A percentile compares a stretch with the other conserved stretches of the same genome.
These are phyloP conservation scores for Uronychia binucleata DNA, from an alignment of 73 alveolate genomes.

Conservation along the genomic window DNA sequence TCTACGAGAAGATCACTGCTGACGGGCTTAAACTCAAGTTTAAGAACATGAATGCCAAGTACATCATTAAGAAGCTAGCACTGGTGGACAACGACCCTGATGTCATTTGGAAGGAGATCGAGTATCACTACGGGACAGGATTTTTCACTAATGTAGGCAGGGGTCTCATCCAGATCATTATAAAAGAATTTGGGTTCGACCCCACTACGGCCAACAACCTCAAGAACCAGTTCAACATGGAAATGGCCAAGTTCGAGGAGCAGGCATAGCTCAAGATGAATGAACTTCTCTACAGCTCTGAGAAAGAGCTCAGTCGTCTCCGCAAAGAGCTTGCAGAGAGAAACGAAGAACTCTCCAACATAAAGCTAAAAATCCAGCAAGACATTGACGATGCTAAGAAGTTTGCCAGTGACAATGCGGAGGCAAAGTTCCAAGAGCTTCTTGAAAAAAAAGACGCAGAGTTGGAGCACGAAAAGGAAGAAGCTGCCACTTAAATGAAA, in stretches of 20 bases:
- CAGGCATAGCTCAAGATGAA: background rate
- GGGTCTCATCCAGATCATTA: background rate
- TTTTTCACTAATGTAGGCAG: background rate
- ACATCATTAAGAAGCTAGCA: background rate
- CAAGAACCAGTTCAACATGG: background rate
- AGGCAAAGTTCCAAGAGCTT: background rate
- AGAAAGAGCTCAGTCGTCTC: background rate
- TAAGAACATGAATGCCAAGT: background rate
- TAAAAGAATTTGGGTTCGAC: background rate
- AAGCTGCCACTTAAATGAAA: too few relatives aligned
- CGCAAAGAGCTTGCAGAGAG: background rate
- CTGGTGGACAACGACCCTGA: background rate
- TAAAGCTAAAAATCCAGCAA: background rate
- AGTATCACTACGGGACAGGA: background rate
- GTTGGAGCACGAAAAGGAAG: background rate
- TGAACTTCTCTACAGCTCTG: background rate
- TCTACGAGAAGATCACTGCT: background rate
- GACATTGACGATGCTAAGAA: background rate
- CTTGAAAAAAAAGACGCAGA: background rate
- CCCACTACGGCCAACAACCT: background rate
- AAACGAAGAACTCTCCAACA: background rate
- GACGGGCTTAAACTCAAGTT: background rate
- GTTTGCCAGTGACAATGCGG: background rate
- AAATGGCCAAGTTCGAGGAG: background rate
- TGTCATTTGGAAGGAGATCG: background rate